Evolutionary conservation across 805 yeast genomes (phyloP).

Genomic region (Starmerella davenportii): DNA sequence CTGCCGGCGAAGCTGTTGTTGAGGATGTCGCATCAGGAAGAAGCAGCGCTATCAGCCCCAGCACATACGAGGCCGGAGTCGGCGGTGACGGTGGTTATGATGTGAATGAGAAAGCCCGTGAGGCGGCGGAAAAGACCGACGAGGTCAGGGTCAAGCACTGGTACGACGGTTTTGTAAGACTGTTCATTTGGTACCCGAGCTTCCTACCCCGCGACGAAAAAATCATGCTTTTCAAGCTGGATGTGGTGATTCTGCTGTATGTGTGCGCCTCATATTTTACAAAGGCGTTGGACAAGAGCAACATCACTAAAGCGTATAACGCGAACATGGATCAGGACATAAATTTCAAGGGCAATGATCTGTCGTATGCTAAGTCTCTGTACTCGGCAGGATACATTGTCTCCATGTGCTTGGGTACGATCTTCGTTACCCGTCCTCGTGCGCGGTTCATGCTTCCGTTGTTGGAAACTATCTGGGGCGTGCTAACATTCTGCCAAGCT

Average conservation of each 20-base stretch:
- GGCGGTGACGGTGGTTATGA: background rate
- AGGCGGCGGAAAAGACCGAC: constrained; percentile 2
- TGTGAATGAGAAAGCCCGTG: background rate
- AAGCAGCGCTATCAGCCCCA: background rate
- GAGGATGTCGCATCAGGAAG: background rate
- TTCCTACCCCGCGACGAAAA: constrained; percentile 16
- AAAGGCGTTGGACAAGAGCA: constrained; percentile 36
- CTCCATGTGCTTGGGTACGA: constrained; percentile 28
- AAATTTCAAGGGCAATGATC: constrained; percentile 28
- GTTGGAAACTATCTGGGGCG: constrained; percentile 25
- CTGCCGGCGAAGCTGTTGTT: no score
- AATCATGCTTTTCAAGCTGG: constrained; percentile 22
- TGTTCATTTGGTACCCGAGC: constrained; percentile 22
- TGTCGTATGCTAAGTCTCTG: constrained; percentile 30
- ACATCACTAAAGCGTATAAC: constrained; percentile 36
- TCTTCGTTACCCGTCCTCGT: constrained; percentile 23
- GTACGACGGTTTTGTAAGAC: constrained; percentile 18
- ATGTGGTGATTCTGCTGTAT: constrained; percentile 21
- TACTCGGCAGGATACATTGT: constrained; percentile 31
- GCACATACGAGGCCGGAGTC: background rate
- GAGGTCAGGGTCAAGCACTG: constrained; percentile 12
- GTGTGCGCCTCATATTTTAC: constrained; percentile 27
- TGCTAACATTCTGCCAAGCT: constrained; percentile 24
- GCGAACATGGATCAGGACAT: constrained; percentile 39
- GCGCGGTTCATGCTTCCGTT: constrained; percentile 24